Conservation (phyloP, 768 basidiomycete genomes). For the Lentinula raphanica region DNA sequence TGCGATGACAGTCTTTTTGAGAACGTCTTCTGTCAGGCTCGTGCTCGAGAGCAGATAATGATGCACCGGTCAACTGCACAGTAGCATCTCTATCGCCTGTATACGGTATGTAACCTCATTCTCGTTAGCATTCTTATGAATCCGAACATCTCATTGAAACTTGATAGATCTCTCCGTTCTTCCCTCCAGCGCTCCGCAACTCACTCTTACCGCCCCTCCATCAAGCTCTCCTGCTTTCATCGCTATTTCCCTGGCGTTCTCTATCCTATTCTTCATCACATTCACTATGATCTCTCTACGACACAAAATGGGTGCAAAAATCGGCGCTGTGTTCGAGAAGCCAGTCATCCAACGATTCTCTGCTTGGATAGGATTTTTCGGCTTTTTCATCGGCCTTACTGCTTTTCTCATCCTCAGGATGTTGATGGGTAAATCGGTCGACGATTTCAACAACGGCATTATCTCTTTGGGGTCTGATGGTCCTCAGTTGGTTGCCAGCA, state of each 20-base stretch:
- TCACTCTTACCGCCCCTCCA: constrained; percentile 55
- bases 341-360: constrained; percentile 53
- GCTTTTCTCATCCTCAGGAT: constrained; percentile 70
- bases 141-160: neutral
- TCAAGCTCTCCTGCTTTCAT: constrained; percentile 60
- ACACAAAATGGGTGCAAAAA: constrained; percentile 52
- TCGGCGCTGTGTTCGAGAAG: constrained; percentile 45
- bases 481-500: constrained; percentile 54
- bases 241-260: constrained; percentile 52
- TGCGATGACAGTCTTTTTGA: neutral
- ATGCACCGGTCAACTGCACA: constrained; percentile 51
- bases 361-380: constrained; percentile 72
- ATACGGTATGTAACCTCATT: constrained; percentile 46
- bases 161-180: constrained; percentile 59
- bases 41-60: constrained; percentile 49
- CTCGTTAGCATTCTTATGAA: neutral
- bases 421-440: constrained; percentile 76
- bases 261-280: constrained; percentile 56
- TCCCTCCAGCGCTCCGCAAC: constrained; percentile 48
- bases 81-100: constrained; percentile 46
- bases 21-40: constrained; percentile 45
- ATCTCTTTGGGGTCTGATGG: constrained; percentile 44
- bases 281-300: constrained; percentile 66
- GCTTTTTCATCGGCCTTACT: constrained; percentile 72
- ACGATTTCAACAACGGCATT: constrained; percentile 71